Evolutionary conservation across 257 asterid genomes (phyloP).

Genomic region (Plantago major): DNA sequence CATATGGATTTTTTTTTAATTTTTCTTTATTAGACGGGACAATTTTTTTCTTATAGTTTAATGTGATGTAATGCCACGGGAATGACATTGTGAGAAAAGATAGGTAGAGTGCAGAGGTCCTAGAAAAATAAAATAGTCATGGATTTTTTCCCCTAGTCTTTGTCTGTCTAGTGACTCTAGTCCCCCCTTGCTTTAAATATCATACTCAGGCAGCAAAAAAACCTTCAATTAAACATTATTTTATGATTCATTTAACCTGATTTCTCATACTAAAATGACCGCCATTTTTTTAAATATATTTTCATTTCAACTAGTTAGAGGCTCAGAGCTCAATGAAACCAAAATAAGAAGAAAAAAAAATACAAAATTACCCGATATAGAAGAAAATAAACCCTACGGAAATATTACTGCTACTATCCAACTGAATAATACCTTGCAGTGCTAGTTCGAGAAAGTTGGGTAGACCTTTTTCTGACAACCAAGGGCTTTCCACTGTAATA

Average conservation of each 20-base stretch:
- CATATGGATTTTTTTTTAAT: too few species aligned
- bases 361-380: not conserved
- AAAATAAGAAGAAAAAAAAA: not conserved
- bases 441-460: conserved; percentile 72
- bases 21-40: too few species aligned
- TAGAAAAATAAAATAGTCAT: not conserved
- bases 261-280: too few species aligned
- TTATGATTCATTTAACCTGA: not conserved
- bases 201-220: not conserved
- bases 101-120: not conserved
- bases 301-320: not conserved
- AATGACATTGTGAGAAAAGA: not conserved
- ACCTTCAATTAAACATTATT: not conserved
- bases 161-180: too few species aligned
- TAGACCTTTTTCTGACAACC: conserved; percentile 49
- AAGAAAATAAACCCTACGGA: not conserved
- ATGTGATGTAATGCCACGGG: not conserved
- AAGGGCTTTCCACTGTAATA: conserved; percentile 80
- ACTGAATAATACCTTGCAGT: conserved; percentile 57
- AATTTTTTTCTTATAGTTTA: too few species aligned
- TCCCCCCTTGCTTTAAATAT: conserved; percentile 6
- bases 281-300: too few species aligned
- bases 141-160: not conserved
- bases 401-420: not conserved
- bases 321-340: not conserved